A percentile compares a stretch with the other conserved stretches of the same genome.
These are phyloP conservation scores for Podospora australis DNA, from an alignment of 495 filamentous ascomycete species.

Conservation along the genomic window DNA sequence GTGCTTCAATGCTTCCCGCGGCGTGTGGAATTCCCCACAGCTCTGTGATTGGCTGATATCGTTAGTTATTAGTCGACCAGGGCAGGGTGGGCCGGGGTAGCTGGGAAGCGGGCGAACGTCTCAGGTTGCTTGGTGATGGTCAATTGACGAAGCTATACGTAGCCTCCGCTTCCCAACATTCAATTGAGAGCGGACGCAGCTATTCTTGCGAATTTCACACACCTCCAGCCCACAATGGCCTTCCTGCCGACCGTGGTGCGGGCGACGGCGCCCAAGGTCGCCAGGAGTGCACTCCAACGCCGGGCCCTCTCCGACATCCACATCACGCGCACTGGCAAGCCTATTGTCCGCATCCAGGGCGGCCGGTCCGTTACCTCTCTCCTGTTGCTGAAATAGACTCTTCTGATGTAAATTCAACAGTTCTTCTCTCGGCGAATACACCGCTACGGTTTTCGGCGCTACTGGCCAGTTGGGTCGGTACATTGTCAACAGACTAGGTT, in stretches of 20 bases:
- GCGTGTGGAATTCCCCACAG: background rate
- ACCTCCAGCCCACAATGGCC: constrained; percentile 37
- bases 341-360: constrained; percentile 72
- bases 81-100: constrained; percentile 18
- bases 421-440: constrained; percentile 63
- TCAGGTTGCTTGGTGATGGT: constrained; percentile 6
- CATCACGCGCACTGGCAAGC: constrained; percentile 82
- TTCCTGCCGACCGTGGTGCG: constrained; percentile 43
- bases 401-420: constrained; percentile 36
- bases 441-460: constrained; percentile 95
- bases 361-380: constrained; percentile 61
- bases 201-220: constrained; percentile 26
- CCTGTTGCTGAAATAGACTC: constrained; percentile 29
- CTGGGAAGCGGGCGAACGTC: constrained; percentile 13
- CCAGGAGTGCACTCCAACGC: constrained; percentile 27
- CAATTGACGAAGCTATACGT: constrained; percentile 16
- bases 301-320: constrained; percentile 67
- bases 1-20: constrained; percentile 9
- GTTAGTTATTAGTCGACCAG: background rate
- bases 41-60: constrained; percentile 12
- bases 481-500: constrained; percentile 94
- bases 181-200: constrained; percentile 28
- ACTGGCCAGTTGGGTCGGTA: constrained; percentile 95
- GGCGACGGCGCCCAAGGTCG: constrained; percentile 30
- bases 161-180: constrained; percentile 19